phyloP scores from a whole-genome alignment of 2,329 filamentous ascomycete species.

The Phoma sp. region DNA sequence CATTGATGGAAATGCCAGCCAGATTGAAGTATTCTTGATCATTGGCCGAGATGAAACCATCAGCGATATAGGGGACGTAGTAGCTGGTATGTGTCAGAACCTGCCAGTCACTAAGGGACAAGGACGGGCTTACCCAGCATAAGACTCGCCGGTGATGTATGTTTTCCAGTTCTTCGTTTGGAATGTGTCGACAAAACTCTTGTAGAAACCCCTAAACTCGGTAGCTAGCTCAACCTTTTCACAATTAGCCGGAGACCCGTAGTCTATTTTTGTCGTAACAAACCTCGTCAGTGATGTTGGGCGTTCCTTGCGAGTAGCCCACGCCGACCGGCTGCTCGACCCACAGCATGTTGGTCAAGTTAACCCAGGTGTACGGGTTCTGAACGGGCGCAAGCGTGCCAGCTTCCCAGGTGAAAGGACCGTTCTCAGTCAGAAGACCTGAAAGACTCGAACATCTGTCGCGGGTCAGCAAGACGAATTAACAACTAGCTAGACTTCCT shows the following conservation, averaged over 20 bases:
- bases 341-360: slow-evolving; percentile 51
- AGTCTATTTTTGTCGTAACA: neutral
- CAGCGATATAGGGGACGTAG: slow-evolving; percentile 64
- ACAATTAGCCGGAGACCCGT: neutral
- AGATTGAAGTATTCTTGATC: slow-evolving; percentile 59
- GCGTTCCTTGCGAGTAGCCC: slow-evolving; percentile 51
- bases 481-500: neutral
- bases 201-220: slow-evolving; percentile 59
- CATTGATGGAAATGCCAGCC: slow-evolving; percentile 57
- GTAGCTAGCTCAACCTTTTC: slow-evolving; percentile 48
- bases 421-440: slow-evolving; percentile 77
- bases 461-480: slow-evolving; percentile 1
- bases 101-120: neutral
- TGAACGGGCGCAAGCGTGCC: slow-evolving; percentile 69
- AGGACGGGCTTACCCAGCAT: slow-evolving; percentile 54
- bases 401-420: slow-evolving; percentile 63
- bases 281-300: slow-evolving; percentile 54
- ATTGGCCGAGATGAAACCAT: slow-evolving; percentile 60
- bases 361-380: slow-evolving; percentile 74
- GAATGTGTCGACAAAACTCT: slow-evolving; percentile 63
- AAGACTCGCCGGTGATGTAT: slow-evolving; percentile 62
- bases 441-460: slow-evolving; percentile 60
- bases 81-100: neutral
- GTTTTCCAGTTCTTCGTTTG: slow-evolving; percentile 60
- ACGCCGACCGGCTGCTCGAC: slow-evolving; percentile 58